Evolutionary conservation across 75 land plant species (phyloP).

Genomic region (Pinus albicaulis): DNA sequence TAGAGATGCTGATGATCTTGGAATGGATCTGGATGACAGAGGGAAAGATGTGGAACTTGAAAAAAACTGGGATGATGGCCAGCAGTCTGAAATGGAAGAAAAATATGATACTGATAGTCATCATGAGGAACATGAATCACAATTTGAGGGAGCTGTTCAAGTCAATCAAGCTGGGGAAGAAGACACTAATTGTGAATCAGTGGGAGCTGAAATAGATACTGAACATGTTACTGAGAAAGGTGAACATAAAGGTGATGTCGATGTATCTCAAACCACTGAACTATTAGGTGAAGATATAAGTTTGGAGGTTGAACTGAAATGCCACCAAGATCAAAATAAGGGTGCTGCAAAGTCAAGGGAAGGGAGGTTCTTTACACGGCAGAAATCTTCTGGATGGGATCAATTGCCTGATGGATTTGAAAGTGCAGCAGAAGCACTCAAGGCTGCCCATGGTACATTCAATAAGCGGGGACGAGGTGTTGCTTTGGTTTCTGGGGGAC

Average conservation of each 20-base stretch:
- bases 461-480: conserved; percentile 9
- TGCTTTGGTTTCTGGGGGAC: conserved; percentile 8
- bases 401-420: conserved; percentile 49
- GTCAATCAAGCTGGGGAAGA: background rate
- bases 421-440: conserved; percentile 27
- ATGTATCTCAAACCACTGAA: background rate
- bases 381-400: conserved; percentile 62
- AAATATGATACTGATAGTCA: background rate
- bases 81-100: conserved; percentile 8
- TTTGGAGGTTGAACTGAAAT: background rate
- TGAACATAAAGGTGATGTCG: background rate
- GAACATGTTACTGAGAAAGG: background rate
- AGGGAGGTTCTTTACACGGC: background rate
- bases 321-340: background rate
- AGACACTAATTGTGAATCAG: conserved; percentile 1
- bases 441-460: conserved; percentile 21
- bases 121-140: background rate
- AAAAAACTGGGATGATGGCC: background rate
- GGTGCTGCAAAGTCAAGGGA: conserved; percentile 6
- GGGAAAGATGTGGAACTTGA: background rate
- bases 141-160: background rate
- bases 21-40: conserved; percentile 9
- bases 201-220: background rate
- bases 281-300: background rate
- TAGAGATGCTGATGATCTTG: conserved; percentile 20